Base-by-base conservation (phyloP, 768 basidiomycete genomes). In the Pleurotus djamor region DNA sequence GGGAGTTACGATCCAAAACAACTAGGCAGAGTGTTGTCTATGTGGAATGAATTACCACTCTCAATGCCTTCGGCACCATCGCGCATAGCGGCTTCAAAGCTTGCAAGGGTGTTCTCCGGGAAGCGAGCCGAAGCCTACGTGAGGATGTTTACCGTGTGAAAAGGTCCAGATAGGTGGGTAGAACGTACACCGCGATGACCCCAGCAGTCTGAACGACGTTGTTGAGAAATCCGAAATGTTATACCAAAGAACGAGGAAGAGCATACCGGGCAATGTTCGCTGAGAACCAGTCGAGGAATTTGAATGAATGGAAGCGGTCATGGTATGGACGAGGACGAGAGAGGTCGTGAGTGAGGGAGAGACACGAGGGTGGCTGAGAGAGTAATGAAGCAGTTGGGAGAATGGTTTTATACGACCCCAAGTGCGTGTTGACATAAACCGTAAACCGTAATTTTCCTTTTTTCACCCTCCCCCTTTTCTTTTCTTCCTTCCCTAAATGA, bases 41-140 rank as follows among this genome's bases (percentile, higher is more conserved):
- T 57, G 57, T 52, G 62, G 66, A 63, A 78, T 58, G 32, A 75
- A 85, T 76, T 95, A 97, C 96, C 96, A 72, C 92, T 95, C 83
- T 99, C 96, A 68, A 99, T 96, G 66, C 82, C 96, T 71, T 99
- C 94, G 48, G 94, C 90, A 61, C 96, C 96, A 76, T 97, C 95
- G 49, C 87, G 86, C 62, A 97, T 94, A 69, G 96, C 96, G 63
- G 91, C 92, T 71, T 93, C 88, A 75, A 98, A 98, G 76, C 92
- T 94, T 37, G 92, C 92, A 63, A 95, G 83, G 51, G 95, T 96
- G 79, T 98, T 98, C 75, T 98, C 96, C 4, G 94, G 93, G 73
- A 83, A 94, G 14, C 83, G 79, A 21, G 91, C 84, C 28, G 92
- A 94, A 49, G 94, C 94, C 93, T 94, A 66, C 59, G 44, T 49